Evolutionary conservation across 257 asterid genomes (phyloP).

Genomic region (Asclepias syriaca): DNA sequence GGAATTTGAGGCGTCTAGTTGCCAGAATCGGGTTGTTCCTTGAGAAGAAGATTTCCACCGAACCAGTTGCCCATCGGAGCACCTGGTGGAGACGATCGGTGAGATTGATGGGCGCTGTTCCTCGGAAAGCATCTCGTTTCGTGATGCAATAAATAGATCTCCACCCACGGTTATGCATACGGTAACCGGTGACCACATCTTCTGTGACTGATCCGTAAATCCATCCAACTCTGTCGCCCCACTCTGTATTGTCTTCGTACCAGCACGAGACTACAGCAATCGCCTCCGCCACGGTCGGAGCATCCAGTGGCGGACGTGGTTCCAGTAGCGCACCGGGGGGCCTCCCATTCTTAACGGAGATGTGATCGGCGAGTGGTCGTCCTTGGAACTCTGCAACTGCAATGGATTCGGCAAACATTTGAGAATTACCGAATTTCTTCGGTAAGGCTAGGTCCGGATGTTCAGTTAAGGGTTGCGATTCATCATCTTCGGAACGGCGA

Average conservation of each 20-base stretch:
- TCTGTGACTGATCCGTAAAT: slow-evolving; percentile 96
- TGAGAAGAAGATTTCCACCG: slow-evolving; percentile 95
- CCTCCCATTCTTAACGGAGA: slow-evolving; percentile 78
- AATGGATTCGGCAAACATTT: slow-evolving; percentile 74
- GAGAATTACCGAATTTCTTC: slow-evolving; percentile 74
- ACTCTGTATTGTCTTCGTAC: slow-evolving; percentile 94
- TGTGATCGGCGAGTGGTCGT: slow-evolving; percentile 87
- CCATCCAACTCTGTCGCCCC: slow-evolving; percentile 99
- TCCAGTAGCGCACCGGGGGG: slow-evolving; percentile 77
- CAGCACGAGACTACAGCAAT: slow-evolving; percentile 96
- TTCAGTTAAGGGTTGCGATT: slow-evolving; percentile 42
- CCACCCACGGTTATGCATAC: slow-evolving; percentile 99
- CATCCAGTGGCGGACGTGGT: slow-evolving; percentile 84
- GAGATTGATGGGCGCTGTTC: slow-evolving; percentile 87
- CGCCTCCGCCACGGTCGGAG: slow-evolving; percentile 96
- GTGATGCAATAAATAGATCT: slow-evolving; percentile 89
- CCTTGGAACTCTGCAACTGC: slow-evolving; percentile 94
- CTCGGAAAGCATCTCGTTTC: slow-evolving; percentile 89
- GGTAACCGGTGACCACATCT: slow-evolving; percentile 95
- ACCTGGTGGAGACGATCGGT: slow-evolving; percentile 98
- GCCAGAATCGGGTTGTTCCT: slow-evolving; percentile 76
- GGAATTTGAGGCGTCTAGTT: slow-evolving; percentile 75
- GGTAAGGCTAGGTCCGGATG: slow-evolving; percentile 81
- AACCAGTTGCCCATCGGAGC: slow-evolving; percentile 97
- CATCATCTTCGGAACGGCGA: slow-evolving; percentile 50